Evolutionary conservation across 139 green algal species (phyloP).

Genomic region (Raphidocelis subcapitata): DNA sequence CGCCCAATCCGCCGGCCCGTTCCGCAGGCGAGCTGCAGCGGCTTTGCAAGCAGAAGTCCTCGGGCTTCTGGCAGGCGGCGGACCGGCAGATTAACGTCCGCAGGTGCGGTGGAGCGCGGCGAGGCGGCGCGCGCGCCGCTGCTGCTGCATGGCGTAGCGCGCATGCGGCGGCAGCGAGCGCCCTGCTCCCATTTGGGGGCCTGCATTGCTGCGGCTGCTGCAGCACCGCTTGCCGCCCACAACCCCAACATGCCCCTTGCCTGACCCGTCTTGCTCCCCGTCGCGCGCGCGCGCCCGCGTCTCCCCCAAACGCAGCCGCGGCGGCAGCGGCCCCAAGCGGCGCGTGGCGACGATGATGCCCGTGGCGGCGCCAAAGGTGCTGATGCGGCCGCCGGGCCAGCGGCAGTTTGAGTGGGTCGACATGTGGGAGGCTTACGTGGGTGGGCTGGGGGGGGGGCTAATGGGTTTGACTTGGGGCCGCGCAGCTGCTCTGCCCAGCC

Average conservation of each 20-base stretch:
- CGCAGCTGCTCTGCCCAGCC: too few species aligned
- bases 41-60: slow-evolving; percentile 12
- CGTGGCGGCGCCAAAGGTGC: slow-evolving; percentile 43
- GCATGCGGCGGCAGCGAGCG: not conserved
- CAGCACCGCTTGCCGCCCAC: not conserved
- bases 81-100: slow-evolving; percentile 35
- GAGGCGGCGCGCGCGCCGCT: not conserved
- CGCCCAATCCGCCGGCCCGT: not conserved
- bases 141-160: not conserved
- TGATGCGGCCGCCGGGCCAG: slow-evolving; percentile 45
- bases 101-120: slow-evolving; percentile 7
- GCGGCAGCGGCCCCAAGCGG: slow-evolving; percentile 17
- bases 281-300: too few species aligned
- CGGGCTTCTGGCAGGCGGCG: slow-evolving; percentile 40
- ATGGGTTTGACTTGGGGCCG: too few species aligned
- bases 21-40: not conserved
- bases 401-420: slow-evolving; percentile 65
- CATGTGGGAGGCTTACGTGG: slow-evolving; percentile 63
- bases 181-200: too few species aligned
- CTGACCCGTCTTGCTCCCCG: too few species aligned
- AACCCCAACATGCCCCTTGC: not conserved
- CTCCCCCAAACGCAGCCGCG: not conserved
- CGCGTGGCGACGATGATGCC: slow-evolving; percentile 54
- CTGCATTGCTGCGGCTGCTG: not conserved
- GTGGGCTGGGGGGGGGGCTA: slow-evolving; percentile 13